Evolutionary conservation across 495 filamentous ascomycete genomes (phyloP).

Genomic region (Penicillium maclennaniae): DNA sequence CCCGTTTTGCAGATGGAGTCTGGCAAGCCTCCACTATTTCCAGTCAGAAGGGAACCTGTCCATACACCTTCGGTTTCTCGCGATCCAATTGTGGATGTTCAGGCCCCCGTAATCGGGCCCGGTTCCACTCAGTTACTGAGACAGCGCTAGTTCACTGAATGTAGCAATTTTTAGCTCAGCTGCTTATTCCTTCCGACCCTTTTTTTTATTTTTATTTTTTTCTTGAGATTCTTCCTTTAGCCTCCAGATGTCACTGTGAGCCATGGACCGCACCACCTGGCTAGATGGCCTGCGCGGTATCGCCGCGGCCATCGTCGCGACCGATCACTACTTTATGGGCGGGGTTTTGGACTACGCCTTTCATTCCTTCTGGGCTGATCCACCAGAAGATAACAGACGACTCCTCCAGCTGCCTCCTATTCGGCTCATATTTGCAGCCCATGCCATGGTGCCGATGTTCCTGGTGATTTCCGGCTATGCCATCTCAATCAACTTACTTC

Average conservation of each 20-base stretch:
- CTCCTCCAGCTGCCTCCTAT: slow-evolving; percentile 24
- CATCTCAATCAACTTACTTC: slow-evolving; percentile 20
- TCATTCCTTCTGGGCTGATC: slow-evolving; percentile 21
- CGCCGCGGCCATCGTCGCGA: slow-evolving; percentile 17
- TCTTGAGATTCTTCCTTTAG: not conserved
- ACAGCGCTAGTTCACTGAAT: not conserved
- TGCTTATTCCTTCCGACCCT: not conserved
- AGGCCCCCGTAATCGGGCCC: not conserved
- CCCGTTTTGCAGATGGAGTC: not conserved
- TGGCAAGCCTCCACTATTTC: not conserved
- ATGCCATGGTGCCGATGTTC: slow-evolving; percentile 25
- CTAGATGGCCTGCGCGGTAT: slow-evolving; percentile 28
- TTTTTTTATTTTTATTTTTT: too few species aligned
- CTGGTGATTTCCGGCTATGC: slow-evolving; percentile 28
- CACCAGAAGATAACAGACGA: slow-evolving; percentile 17
- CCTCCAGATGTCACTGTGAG: not conserved
- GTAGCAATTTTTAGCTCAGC: not conserved
- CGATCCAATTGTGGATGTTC: not conserved
- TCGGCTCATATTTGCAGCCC: slow-evolving; percentile 18
- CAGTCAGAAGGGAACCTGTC: not conserved
- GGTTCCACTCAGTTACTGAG: not conserved
- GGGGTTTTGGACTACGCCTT: slow-evolving; percentile 11
- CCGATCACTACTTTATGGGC: slow-evolving; percentile 19
- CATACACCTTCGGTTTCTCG: not conserved
- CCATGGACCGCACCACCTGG: slow-evolving; percentile 25